phyloP scores from a whole-genome alignment of 2,329 filamentous ascomycete genomes.

The Fusarium sp. region DNA sequence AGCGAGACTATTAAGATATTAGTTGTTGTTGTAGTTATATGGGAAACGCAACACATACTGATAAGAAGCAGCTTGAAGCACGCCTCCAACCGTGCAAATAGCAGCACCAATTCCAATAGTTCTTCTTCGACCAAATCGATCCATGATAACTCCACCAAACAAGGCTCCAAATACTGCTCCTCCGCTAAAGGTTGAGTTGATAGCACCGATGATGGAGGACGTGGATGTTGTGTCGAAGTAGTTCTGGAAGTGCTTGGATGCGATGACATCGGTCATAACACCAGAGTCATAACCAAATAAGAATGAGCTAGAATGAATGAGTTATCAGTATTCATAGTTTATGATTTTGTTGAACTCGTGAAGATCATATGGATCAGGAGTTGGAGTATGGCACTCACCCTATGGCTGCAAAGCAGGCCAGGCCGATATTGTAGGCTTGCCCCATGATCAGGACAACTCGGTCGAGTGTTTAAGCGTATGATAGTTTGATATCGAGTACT shows the following conservation, averaged over 20 bases:
- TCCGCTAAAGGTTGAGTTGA: conserved; percentile 67
- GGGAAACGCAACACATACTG: conserved; percentile 26
- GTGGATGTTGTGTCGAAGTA: conserved; percentile 65
- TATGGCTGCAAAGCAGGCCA: conserved; percentile 57
- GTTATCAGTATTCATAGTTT: not conserved
- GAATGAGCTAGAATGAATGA: conserved; percentile 51
- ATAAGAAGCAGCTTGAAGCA: conserved; percentile 65
- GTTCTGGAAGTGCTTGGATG: conserved; percentile 63
- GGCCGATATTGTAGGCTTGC: conserved; percentile 54
- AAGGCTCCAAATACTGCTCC: conserved; percentile 45
- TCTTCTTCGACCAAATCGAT: conserved; percentile 65
- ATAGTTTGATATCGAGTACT: not conserved
- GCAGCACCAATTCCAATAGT: conserved; percentile 66
- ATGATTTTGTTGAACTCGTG: not conserved
- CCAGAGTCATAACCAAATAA: conserved; percentile 58
- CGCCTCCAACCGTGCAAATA: conserved; percentile 65
- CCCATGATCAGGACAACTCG: conserved; percentile 52
- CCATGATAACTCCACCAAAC: conserved; percentile 59
- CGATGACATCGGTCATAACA: conserved; percentile 63
- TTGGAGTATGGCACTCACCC: conserved; percentile 47
- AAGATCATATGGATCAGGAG: not conserved
- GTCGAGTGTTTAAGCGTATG: not conserved
- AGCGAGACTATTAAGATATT: conserved; percentile 52
- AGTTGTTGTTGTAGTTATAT: conserved; percentile 60
- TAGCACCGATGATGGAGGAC: conserved; percentile 63